Base-by-base conservation (phyloP, 345 rosid genomes). In the Geranium rotundifolium region DNA sequence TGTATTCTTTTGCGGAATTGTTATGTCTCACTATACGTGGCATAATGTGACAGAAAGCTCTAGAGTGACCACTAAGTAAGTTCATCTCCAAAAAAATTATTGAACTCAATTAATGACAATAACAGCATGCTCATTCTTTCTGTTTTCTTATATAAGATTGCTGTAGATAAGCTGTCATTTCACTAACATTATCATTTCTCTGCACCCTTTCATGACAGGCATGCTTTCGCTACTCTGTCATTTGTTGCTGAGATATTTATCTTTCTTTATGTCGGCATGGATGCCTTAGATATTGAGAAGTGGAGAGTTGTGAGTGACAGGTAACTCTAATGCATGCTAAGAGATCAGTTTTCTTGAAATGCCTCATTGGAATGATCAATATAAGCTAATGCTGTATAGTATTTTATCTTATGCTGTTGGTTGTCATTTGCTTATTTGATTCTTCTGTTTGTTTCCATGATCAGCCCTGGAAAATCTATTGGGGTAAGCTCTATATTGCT, bases 261-360 rank as follows among this genome's bases (percentile, higher is more conserved):
- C 72, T 93, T 93, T 77, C 96, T 88, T 57, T 93, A 90, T 73
- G 97, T 92, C 73, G 99, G 99, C 54, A 92, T 92, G 99, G 98
- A 92, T 55, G 96, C 98, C 70, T 70, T 93, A 62, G 97, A 93
- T 67, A 93, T 93, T 1, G 96, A 90, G 75, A 93, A 87, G 69
- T 90, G 99, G 99, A 76, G 65, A 27, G 84, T 75, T 57, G 84
- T 87, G 49, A 85, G 96, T 14, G 74, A 85, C 67, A 93, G 90
- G 97, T 90, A 69, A 81, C 57, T 30, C 34, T 57, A n/a, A 30
- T 23, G 27, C 12, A 57, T 4, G 20, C 27, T 15, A 7, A 19
- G 18, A 49, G 18, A 23, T 34, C 10, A 34, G 17, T 55, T 2
- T 3, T 7, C 57, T 56, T 41, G 31, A 4, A 54, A 9, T 4